Base-by-base conservation (phyloP, 1,284 basidiomycete species). In the Pseudozyma sp. region DNA sequence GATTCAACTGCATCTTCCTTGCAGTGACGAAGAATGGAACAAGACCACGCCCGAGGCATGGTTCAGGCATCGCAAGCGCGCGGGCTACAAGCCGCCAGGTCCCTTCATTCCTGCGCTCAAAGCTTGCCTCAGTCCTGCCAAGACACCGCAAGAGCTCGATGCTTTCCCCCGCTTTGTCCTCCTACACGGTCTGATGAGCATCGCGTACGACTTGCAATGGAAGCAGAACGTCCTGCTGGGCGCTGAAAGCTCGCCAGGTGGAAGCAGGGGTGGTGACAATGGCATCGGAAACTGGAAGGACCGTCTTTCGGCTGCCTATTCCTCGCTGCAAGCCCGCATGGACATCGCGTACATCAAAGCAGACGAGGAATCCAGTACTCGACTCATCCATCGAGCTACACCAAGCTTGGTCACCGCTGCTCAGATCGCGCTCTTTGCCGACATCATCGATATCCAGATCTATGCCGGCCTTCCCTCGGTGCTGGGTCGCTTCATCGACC, bases 381-480 rank as follows among this genome's bases (percentile, higher is more conserved):
- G 70, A 5, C 57, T 67, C 34, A 79, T 79, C 13, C 59, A 71
- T 25, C 60, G 71, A 25, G 77, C 75, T 5, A 75, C 70, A 10
- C 71, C 75, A 7, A 77, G 74, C 52, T 51, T 79, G 11, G 70
- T 77, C 21, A 63, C 70, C 14, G 75, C 74, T 18, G 70, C 77
- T 16, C 77, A 80, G 56, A 66, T 80, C 12, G 70, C 71, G 12
- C 40, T 80, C 10, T 73, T 76, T 39, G 78, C 72, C 16, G 78
- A 80, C 36, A 70, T 75, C 25, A 65, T 78, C 44, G 76, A 76
- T 36, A 78, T 80, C 16, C 78, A 80, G 66, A 78, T 78, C 65
- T 73, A 74, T 43, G 71, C 78, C 4, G 76, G 69, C 5, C 61
- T 78, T 43, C 76, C 78, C 9, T 76, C 78, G 14, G 73, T 80